A percentile compares a stretch with the other conserved stretches of the same genome.
Evolutionary conservation across 2,329 filamentous ascomycete genomes (phyloP).

Genomic region (Epichloe uncinata): DNA sequence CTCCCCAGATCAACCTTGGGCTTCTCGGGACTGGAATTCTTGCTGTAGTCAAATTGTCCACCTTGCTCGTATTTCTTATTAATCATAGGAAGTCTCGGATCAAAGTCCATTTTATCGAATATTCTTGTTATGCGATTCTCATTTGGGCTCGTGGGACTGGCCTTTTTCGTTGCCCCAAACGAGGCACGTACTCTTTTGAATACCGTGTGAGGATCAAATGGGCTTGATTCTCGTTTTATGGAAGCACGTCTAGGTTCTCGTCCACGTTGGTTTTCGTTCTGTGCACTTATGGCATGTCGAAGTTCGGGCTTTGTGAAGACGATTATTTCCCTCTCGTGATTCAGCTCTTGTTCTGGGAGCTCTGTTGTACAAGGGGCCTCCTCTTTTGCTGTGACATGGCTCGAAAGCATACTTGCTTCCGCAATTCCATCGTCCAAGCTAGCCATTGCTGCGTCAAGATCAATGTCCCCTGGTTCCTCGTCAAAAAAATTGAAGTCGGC

Average conservation of each 20-base stretch:
- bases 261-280: constrained; percentile 27
- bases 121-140: constrained; percentile 28
- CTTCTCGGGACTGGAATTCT: constrained; percentile 18
- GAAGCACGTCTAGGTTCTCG: constrained; percentile 18
- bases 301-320: constrained; percentile 48
- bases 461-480: constrained; percentile 35
- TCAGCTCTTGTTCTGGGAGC: constrained; percentile 7
- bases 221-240: constrained; percentile 40
- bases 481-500: constrained; percentile 80
- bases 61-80: constrained; percentile 46
- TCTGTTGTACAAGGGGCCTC: constrained; percentile 8
- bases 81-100: constrained; percentile 36
- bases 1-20: constrained; percentile 18
- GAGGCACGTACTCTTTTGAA: constrained; percentile 46
- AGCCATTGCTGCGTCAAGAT: constrained; percentile 21
- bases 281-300: constrained; percentile 42
- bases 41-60: constrained; percentile 36
- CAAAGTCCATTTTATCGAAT: constrained; percentile 42
- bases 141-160: constrained; percentile 10
- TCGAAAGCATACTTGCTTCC: not conserved
- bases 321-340: constrained; percentile 13
- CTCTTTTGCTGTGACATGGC: constrained; percentile 7
- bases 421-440: constrained; percentile 7
- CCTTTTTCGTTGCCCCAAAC: constrained; percentile 15
- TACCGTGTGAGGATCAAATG: constrained; percentile 44